Evolutionary conservation across 2,329 filamentous ascomycete genomes (phyloP).

Genomic region (Cercospora citrullina): DNA sequence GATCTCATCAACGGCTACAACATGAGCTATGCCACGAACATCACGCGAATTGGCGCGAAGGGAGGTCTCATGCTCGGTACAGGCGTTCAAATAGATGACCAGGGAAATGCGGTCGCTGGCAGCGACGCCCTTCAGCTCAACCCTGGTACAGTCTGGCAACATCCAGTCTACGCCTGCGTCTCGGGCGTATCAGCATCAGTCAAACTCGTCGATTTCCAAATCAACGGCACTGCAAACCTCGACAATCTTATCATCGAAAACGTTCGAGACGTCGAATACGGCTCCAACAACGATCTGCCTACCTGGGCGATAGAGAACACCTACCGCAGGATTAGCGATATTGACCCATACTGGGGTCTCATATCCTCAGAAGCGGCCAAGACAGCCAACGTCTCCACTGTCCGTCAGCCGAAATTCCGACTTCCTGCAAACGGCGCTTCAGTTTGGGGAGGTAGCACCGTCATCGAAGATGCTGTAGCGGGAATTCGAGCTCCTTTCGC

Average conservation of each 20-base stretch:
- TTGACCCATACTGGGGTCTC: slow-evolving; percentile 15
- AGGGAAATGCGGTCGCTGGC: slow-evolving; percentile 1
- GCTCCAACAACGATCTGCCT: background rate
- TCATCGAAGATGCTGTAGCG: slow-evolving; percentile 7
- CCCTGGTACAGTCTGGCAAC: slow-evolving; percentile 11
- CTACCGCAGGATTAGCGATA: background rate
- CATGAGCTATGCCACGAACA: slow-evolving; percentile 2
- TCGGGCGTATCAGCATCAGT: slow-evolving; percentile 9
- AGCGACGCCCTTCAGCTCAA: background rate
- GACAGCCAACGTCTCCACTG: background rate
- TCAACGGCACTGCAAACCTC: slow-evolving; percentile 20
- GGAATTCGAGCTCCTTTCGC: slow-evolving; percentile 9
- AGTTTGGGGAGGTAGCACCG: background rate
- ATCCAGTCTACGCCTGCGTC: slow-evolving; percentile 15
- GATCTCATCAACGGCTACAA: slow-evolving; percentile 4
- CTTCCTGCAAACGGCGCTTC: slow-evolving; percentile 9
- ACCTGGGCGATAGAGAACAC: slow-evolving; percentile 15
- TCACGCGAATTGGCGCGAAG: background rate
- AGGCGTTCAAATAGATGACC: background rate
- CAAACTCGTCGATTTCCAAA: slow-evolving; percentile 18
- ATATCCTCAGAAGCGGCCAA: background rate
- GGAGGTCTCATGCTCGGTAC: slow-evolving; percentile 14
- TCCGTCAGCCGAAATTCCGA: background rate
- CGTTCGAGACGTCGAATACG: slow-evolving; percentile 1
- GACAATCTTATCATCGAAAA: slow-evolving; percentile 17